phyloP scores from a whole-genome alignment of 345 rosid species.

The Linum trigynum region DNA sequence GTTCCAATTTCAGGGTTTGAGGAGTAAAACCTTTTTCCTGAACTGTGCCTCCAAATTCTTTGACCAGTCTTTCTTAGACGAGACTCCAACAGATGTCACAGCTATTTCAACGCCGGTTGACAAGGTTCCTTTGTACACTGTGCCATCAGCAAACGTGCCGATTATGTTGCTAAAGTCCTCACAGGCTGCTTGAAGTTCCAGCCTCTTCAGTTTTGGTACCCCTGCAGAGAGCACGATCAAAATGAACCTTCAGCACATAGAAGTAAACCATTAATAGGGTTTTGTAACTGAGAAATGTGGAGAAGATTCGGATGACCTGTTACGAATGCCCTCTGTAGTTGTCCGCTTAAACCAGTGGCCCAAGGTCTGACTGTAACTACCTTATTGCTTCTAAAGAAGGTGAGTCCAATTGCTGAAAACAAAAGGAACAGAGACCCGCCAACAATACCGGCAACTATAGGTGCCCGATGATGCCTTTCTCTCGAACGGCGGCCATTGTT shows the following conservation, averaged over 20 bases:
- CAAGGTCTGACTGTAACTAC: slow-evolving; percentile 78
- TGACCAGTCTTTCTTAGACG: slow-evolving; percentile 61
- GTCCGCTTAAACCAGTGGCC: slow-evolving; percentile 84
- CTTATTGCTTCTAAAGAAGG: slow-evolving; percentile 43
- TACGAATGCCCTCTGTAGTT: slow-evolving; percentile 69
- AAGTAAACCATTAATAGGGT: too few relatives aligned
- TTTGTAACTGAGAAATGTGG: too few relatives aligned
- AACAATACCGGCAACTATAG: slow-evolving; percentile 28
- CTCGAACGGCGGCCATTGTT: slow-evolving; percentile 13
- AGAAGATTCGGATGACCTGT: slow-evolving; percentile 36
- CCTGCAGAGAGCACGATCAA: slow-evolving; percentile 29
- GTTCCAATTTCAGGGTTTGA: background rate
- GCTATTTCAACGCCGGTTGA: slow-evolving; percentile 90
- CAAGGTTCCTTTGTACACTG: slow-evolving; percentile 77
- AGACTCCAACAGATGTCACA: slow-evolving; percentile 43
- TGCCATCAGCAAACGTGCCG: slow-evolving; percentile 57
- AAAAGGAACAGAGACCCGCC: slow-evolving; percentile 39
- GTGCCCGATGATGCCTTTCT: slow-evolving; percentile 20
- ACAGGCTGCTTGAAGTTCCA: slow-evolving; percentile 85
- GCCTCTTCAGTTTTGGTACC: slow-evolving; percentile 65
- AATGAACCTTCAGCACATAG: background rate
- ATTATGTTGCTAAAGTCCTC: slow-evolving; percentile 96
- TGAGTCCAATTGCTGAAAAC: slow-evolving; percentile 26
- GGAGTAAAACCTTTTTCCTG: slow-evolving; percentile 51
- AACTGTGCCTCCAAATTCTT: slow-evolving; percentile 53